phyloP scores from a whole-genome alignment of 495 filamentous ascomycete species.

The Aspergillus nidulans region DNA sequence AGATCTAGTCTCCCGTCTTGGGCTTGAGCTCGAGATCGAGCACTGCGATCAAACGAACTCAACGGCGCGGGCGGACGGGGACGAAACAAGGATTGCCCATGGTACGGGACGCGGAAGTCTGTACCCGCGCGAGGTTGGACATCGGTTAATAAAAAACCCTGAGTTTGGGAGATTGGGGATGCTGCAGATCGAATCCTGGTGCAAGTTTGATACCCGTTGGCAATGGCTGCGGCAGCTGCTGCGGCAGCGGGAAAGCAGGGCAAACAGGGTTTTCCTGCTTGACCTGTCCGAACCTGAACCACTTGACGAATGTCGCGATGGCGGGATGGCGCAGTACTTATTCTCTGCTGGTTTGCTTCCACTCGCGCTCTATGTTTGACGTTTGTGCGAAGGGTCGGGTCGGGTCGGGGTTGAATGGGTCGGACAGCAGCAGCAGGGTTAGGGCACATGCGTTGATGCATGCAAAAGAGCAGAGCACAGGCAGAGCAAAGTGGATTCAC shows the following conservation, averaged over 20 bases:
- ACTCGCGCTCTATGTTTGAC: not conserved
- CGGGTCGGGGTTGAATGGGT: not conserved
- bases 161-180: not conserved
- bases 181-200: conserved; percentile 5
- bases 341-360: not conserved
- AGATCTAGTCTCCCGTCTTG: not conserved
- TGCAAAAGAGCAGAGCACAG: not conserved
- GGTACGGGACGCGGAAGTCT: not conserved
- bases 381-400: not conserved
- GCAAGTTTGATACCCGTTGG: not conserved
- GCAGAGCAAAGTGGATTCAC: not conserved
- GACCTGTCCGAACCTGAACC: not conserved
- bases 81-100: not conserved
- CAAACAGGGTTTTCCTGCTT: not conserved
- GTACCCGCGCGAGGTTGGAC: not conserved
- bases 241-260: not conserved
- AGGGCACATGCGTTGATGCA: not conserved
- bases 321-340: not conserved
- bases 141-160: not conserved
- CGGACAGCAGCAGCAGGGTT: not conserved
- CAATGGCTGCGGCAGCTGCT: not conserved
- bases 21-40: not conserved
- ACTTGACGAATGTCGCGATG: not conserved
- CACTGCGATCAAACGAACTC: not conserved
- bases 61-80: not conserved